Evolutionary conservation across 768 basidiomycete genomes (phyloP), one percentile per base, ranked within the genome.

Genomic region (Pleurotus citrinopileatus): DNA sequence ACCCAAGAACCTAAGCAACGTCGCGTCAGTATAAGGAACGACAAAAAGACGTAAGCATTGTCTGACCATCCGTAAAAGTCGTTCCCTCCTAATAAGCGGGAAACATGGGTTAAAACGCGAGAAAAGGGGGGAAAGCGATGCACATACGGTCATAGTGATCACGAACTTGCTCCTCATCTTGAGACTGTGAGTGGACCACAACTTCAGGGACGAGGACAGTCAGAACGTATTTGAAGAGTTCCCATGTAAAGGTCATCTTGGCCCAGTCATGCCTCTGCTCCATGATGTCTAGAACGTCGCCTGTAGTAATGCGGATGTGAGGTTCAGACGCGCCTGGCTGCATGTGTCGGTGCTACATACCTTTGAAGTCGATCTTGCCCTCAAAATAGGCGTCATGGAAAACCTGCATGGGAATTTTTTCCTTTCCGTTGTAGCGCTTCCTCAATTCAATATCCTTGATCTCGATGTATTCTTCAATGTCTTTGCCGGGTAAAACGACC

Each of bases 341-440:
- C n/a, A n/a, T n/a, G 55, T 37, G 60, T 55, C 54, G 59, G 17
- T 29, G 57, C n/a, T 9, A 69, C 79, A 36, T 40, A 90, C 96
- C 94, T 47, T 98, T 99, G 69, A 99, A 90, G 53, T 98, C 95
- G 57, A 95, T 83, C 73, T 98, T 98, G 45, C 87, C 87, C 46
- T 95, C 94, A 67, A 99, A 98, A 74, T 89, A 98, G 58, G 93
- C 91, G 76, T 99, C 97, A 66, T 98, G 88, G 79, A 97, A 96
- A 60, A 90, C 73, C 73, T 99, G 96, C 87, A 97, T 95, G 48
- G 94, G 94, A 55, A 99, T 98, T 72, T 97, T 98, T 61, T 85
- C 82, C 71, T 86, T 90, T 59, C 86, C 88, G 27, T 82, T 71
- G 74, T 95, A 98, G 55, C 83, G 76, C 26, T 78, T 76, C 75